phyloP scores from a whole-genome alignment of 257 asterid genomes.

The Gentiana macrophylla region DNA sequence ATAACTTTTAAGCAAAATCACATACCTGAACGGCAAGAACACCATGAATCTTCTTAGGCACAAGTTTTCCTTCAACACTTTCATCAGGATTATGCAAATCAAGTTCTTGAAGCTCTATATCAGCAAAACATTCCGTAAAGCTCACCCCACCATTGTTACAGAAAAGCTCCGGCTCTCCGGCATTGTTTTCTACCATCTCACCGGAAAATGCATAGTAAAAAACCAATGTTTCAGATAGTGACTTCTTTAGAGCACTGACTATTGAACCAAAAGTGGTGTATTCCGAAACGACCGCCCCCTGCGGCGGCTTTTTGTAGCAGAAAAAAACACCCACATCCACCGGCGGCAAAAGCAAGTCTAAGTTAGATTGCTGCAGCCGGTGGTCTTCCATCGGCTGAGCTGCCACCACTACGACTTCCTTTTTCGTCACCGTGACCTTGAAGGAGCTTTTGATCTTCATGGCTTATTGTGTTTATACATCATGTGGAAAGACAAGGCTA shows the following conservation, averaged over 20 bases:
- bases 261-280: conserved; percentile 9
- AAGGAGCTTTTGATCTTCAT: conserved; percentile 14
- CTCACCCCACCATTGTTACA: conserved; percentile 65
- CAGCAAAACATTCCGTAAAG: conserved; percentile 44
- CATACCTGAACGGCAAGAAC: conserved; percentile 54
- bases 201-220: conserved; percentile 43
- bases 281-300: not conserved
- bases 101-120: conserved; percentile 30
- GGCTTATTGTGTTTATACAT: not conserved
- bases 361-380: conserved; percentile 60
- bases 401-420: conserved; percentile 42
- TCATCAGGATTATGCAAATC: conserved; percentile 48
- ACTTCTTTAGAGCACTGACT: conserved; percentile 27
- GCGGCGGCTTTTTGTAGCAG: conserved; percentile 28
- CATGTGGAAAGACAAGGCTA: not conserved
- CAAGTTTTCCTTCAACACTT: conserved; percentile 41
- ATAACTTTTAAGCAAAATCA: no score
- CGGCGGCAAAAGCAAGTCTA: conserved; percentile 64
- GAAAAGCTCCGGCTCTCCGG: conserved; percentile 55
- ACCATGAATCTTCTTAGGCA: conserved; percentile 41
- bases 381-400: conserved; percentile 47
- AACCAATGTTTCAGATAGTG: conserved; percentile 40
- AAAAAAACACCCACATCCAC: conserved; percentile 50
- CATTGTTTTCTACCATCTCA: conserved; percentile 24
- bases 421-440: conserved; percentile 24